Conservation (phyloP, 176 grass and related monocot genomes). For the Zizania latifolia region DNA sequence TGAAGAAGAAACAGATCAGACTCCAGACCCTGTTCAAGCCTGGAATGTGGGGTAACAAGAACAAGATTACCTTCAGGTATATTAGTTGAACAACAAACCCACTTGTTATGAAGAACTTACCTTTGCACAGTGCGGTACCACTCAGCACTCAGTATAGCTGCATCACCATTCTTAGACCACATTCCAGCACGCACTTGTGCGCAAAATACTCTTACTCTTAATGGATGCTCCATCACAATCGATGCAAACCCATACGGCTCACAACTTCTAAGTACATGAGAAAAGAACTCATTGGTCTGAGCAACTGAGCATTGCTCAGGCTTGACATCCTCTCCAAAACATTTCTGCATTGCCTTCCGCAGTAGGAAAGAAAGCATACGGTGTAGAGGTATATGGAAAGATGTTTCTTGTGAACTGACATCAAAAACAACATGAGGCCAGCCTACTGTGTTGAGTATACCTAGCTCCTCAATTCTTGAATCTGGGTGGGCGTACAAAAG, state of each 20-base stretch:
- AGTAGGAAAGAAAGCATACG: conserved; percentile 86
- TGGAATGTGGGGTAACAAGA: conserved; percentile 43
- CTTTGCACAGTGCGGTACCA: conserved; percentile 87
- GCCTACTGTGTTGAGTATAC: conserved; percentile 50
- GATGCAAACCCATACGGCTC: conserved; percentile 68
- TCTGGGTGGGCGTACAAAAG: conserved; percentile 50
- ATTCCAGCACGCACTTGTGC: conserved; percentile 94
- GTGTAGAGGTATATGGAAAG: conserved; percentile 95
- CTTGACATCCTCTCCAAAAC: conserved; percentile 60
- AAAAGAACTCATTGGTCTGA: conserved; percentile 58
- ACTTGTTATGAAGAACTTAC: conserved; percentile 43
- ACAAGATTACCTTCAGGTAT: conserved; percentile 22
- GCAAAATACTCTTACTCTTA: conserved; percentile 89
- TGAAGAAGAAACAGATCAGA: conserved; percentile 92
- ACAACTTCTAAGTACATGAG: conserved; percentile 48
- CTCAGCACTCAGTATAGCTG: conserved; percentile 70
- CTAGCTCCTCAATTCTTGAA: conserved; percentile 56
- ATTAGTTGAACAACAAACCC: conserved; percentile 16
- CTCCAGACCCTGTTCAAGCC: conserved; percentile 92
- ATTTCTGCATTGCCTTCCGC: conserved; percentile 56
- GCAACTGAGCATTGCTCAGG: conserved; percentile 36
- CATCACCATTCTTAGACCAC: conserved; percentile 98
- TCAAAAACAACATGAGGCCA: conserved; percentile 89
- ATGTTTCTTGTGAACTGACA: conserved; percentile 91
- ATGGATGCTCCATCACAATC: conserved; percentile 95